Evolutionary conservation across 2,329 filamentous ascomycete genomes (phyloP).

Genomic region (Penicillium sp.): DNA sequence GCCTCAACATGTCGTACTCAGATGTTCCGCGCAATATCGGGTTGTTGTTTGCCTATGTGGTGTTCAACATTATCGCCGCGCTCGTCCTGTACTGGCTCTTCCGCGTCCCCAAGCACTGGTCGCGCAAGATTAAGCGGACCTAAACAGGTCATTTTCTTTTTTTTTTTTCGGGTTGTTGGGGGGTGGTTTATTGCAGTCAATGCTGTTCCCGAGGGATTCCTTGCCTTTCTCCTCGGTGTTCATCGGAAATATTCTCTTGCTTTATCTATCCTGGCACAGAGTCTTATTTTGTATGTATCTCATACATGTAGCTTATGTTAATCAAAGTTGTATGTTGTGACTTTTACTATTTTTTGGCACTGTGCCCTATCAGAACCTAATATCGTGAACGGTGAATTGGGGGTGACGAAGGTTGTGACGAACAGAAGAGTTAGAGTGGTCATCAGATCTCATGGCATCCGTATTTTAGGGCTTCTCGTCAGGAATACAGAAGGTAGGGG

Average conservation of each 20-base stretch:
- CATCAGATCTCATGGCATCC: no score
- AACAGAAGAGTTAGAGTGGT: no score
- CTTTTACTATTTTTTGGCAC: no score
- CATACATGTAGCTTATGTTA: not conserved
- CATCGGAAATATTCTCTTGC: not conserved
- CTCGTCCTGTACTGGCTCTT: constrained; percentile 54
- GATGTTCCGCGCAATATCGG: constrained; percentile 56
- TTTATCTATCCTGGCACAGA: not conserved
- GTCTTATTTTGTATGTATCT: not conserved
- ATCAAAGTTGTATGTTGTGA: not conserved
- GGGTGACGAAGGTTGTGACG: no score
- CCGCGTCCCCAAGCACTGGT: constrained; percentile 50
- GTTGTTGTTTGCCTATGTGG: constrained; percentile 52
- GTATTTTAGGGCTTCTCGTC: no score
- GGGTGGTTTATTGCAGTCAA: not conserved
- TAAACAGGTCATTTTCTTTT: constrained; percentile 2
- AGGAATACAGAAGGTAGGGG: no score
- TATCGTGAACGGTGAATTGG: no score
- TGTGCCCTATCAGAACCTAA: no score
- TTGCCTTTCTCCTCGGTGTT: not conserved
- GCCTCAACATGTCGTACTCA: constrained; percentile 43
- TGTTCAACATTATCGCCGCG: constrained; percentile 52
- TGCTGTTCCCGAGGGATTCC: not conserved
- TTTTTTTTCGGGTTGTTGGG: not conserved
- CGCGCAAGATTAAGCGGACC: constrained; percentile 42